A percentile compares a stretch with the other conserved stretches of the same genome.
Conservation (phyloP, 2,329 filamentous ascomycete species). For the Aspergillus versicolor region DNA sequence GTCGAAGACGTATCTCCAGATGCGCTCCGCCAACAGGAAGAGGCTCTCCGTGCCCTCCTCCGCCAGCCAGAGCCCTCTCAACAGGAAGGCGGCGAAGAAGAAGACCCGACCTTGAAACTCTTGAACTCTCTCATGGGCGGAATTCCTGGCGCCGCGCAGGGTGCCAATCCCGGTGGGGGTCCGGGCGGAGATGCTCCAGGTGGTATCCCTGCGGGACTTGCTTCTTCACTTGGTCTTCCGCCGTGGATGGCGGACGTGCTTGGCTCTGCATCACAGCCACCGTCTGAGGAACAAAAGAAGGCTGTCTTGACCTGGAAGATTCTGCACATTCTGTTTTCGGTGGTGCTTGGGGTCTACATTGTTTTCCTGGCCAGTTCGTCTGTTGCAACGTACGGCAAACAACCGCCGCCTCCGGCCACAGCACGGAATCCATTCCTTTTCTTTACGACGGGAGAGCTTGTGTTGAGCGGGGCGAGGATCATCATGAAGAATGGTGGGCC, state of each 20-base stretch:
- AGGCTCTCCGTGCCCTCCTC: conserved; percentile 43
- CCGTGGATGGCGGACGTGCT: conserved; percentile 41
- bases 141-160: conserved; percentile 24
- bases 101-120: conserved; percentile 40
- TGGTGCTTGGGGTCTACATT: conserved; percentile 57
- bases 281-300: conserved; percentile 37
- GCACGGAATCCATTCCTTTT: conserved; percentile 45
- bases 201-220: conserved; percentile 24
- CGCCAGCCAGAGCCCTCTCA: conserved; percentile 29
- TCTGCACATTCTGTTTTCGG: conserved; percentile 58
- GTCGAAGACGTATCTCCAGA: conserved; percentile 30
- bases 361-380: conserved; percentile 38
- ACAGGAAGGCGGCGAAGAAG: conserved; percentile 24
- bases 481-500: conserved; percentile 28
- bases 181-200: not conserved
- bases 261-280: conserved; percentile 37
- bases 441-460: conserved; percentile 49
- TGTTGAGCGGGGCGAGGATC: conserved; percentile 40
- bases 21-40: conserved; percentile 41
- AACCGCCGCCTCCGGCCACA: conserved; percentile 45
- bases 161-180: not conserved
- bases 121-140: conserved; percentile 37
- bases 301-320: conserved; percentile 52
- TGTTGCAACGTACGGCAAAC: conserved; percentile 38
- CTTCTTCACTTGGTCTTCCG: conserved; percentile 45